Conservation (phyloP, 1,139 yeast species). For the Saccharomyces hybrid region DNA sequence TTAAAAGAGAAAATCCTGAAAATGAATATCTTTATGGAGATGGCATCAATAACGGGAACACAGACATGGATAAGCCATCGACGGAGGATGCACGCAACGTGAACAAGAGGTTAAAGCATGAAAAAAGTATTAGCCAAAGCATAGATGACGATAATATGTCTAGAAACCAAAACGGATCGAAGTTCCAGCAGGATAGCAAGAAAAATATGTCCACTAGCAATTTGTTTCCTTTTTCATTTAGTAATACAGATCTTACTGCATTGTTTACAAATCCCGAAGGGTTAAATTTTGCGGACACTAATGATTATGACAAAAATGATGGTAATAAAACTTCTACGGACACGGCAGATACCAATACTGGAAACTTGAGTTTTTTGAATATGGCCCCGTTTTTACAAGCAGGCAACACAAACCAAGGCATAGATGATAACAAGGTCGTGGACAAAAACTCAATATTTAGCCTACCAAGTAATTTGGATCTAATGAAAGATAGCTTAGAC, state of each 20-base stretch:
- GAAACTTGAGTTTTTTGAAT: background rate
- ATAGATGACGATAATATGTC: background rate
- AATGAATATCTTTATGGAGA: background rate
- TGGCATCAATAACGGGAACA: constrained; percentile 1
- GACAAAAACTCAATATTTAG: background rate
- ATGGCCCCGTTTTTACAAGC: background rate
- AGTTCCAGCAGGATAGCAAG: constrained; percentile 4
- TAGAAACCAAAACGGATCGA: constrained; percentile 3
- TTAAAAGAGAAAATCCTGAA: background rate
- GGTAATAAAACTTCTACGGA: background rate
- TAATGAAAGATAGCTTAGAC: background rate
- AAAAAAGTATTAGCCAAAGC: background rate
- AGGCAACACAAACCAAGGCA: background rate
- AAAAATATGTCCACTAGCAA: constrained; percentile 17
- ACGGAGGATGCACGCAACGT: constrained; percentile 5
- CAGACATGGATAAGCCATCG: background rate
- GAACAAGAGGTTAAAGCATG: constrained; percentile 2
- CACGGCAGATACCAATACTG: background rate
- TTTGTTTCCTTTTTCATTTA: constrained; percentile 19
- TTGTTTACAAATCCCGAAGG: constrained; percentile 13
- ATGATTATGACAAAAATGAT: background rate
- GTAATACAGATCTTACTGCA: constrained; percentile 22
- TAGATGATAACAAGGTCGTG: background rate
- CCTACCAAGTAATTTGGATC: constrained; percentile 3
- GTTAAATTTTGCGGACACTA: background rate